Conservation (phyloP, 495 filamentous ascomycete species). For the Aspergillus taichungensis region DNA sequence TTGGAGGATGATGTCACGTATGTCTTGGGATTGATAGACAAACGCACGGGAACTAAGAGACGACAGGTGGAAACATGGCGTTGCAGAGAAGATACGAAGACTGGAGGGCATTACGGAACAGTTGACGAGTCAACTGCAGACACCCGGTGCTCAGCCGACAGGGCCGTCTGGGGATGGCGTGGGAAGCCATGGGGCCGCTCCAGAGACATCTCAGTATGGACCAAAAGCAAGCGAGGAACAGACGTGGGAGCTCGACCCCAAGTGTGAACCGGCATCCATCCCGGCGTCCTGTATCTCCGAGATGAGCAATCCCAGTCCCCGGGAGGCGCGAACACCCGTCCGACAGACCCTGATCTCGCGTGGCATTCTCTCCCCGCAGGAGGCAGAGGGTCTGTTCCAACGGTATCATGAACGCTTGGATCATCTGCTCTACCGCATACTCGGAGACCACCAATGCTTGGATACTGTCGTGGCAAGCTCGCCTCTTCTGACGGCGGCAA, state of each 20-base stretch:
- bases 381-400: not conserved
- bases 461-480: slow-evolving; percentile 17
- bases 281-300: not conserved
- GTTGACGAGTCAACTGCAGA: too few relatives aligned
- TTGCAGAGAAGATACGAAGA: too few relatives aligned
- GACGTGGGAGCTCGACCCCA: slow-evolving; percentile 1
- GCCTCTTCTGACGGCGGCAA: slow-evolving; percentile 21
- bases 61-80: not conserved
- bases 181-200: too few relatives aligned
- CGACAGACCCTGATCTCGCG: not conserved
- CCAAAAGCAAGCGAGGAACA: not conserved
- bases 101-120: too few relatives aligned
- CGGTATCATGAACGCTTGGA: slow-evolving; percentile 23
- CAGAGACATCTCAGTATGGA: too few relatives aligned
- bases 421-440: slow-evolving; percentile 28
- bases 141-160: too few relatives aligned
- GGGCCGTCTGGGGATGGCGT: not conserved
- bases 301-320: not conserved
- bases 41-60: too few relatives aligned
- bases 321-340: not conserved
- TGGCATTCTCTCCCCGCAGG: not conserved
- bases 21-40: too few relatives aligned
- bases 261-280: not conserved
- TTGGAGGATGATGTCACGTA: not conserved
- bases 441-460: slow-evolving; percentile 20